phyloP scores from a whole-genome alignment of 106 monocot species.

The Acorus gramineus region DNA sequence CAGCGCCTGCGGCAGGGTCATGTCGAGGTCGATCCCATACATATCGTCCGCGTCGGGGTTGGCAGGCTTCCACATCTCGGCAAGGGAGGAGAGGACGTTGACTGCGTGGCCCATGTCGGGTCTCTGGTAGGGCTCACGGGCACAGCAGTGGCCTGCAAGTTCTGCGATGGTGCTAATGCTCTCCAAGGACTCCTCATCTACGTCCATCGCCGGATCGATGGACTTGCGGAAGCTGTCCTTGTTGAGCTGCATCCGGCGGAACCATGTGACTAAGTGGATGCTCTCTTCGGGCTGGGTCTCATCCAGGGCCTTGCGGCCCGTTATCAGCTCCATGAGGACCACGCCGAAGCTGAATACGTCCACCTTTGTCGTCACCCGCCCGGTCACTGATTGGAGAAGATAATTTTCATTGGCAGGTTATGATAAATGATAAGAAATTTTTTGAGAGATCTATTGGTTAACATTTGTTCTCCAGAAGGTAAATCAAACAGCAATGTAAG shows the following conservation, averaged over 20 bases:
- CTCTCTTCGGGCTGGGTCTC: constrained; percentile 28
- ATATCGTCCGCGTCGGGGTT: constrained; percentile 9
- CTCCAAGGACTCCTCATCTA: constrained; percentile 10
- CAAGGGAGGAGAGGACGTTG: constrained; percentile 26
- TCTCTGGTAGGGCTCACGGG: constrained; percentile 22
- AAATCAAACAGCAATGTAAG: too few relatives aligned
- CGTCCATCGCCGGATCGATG: constrained; percentile 17
- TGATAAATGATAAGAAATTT: too few relatives aligned
- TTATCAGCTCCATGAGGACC: constrained; percentile 43
- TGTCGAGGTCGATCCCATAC: constrained; percentile 26
- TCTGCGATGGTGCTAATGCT: constrained; percentile 21
- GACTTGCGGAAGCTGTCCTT: constrained; percentile 16
- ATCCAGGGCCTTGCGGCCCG: constrained; percentile 27
- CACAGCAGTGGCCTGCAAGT: constrained; percentile 24
- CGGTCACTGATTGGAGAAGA: constrained; percentile 14
- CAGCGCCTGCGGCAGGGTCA: constrained; percentile 31
- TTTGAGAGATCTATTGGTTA: too few relatives aligned
- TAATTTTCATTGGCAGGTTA: too few relatives aligned
- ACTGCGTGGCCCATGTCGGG: constrained; percentile 49
- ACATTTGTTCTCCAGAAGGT: too few relatives aligned
- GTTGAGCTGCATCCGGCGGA: constrained; percentile 13
- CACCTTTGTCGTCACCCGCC: constrained; percentile 34
- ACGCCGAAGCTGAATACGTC: constrained; percentile 49
- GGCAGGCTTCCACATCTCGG: constrained; percentile 24
- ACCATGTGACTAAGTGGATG: constrained; percentile 27